phyloP scores from a whole-genome alignment of 768 basidiomycete genomes.

The Lactifluus rugatus region DNA sequence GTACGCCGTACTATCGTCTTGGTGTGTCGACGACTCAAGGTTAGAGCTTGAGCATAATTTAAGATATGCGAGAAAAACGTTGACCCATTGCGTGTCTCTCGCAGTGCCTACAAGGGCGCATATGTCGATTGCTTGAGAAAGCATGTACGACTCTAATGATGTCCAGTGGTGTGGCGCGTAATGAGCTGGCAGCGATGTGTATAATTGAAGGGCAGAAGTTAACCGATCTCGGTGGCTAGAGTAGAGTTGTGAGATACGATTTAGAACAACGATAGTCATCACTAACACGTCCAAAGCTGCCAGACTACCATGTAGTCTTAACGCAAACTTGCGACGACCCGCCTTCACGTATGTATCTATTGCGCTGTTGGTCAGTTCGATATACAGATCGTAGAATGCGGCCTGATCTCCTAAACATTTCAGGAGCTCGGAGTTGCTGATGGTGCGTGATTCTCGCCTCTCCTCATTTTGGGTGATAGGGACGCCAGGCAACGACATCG shows the following conservation, averaged over 20 bases:
- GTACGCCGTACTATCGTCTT: slow-evolving; percentile 43
- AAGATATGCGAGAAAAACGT: slow-evolving; percentile 67
- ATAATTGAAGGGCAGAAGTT: slow-evolving; percentile 55
- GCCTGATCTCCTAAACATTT: slow-evolving; percentile 45
- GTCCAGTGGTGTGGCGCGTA: slow-evolving; percentile 79
- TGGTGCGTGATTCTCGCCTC: slow-evolving; percentile 26
- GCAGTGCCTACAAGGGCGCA: slow-evolving; percentile 47
- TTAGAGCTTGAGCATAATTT: slow-evolving; percentile 50
- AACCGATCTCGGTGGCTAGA: slow-evolving; percentile 59
- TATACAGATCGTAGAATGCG: slow-evolving; percentile 71
- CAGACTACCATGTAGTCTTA: slow-evolving; percentile 75
- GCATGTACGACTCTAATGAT: slow-evolving; percentile 69
- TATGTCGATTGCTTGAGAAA: slow-evolving; percentile 61
- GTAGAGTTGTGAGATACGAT: neutral
- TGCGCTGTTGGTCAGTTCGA: slow-evolving; percentile 63
- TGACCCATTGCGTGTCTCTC: slow-evolving; percentile 71
- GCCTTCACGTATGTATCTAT: slow-evolving; percentile 78
- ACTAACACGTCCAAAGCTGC: slow-evolving; percentile 86
- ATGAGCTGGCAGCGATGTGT: slow-evolving; percentile 73
- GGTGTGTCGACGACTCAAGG: slow-evolving; percentile 43
- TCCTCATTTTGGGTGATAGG: slow-evolving; percentile 18
- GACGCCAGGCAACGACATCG: slow-evolving; percentile 32
- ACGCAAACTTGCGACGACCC: slow-evolving; percentile 76
- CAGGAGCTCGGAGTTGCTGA: slow-evolving; percentile 55
- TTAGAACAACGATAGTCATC: neutral